These are phyloP conservation scores for Ilex asprella DNA, from an alignment of 257 asterid genomes.

Conservation along the genomic window DNA sequence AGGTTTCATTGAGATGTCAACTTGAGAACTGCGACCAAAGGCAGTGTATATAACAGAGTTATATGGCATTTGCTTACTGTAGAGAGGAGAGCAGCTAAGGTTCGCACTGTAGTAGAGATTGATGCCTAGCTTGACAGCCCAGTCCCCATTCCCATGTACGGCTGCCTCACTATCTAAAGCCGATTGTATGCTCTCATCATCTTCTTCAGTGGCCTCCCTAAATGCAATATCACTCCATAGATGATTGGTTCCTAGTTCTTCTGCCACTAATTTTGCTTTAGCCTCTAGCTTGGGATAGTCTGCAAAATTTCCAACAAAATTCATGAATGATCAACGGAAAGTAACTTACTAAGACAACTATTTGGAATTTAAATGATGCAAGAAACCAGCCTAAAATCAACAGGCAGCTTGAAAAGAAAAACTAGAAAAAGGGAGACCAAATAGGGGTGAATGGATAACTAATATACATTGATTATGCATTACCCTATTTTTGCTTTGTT, in stretches of 20 bases:
- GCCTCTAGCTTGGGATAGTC: conserved; percentile 85
- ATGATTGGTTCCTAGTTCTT: conserved; percentile 46
- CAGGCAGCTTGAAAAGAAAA: conserved; percentile 2
- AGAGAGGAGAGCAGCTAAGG: conserved; percentile 92
- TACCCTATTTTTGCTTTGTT: too few species aligned
- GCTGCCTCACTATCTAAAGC: conserved; percentile 81
- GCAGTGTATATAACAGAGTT: conserved; percentile 64
- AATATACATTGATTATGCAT: too few species aligned
- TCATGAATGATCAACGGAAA: not conserved
- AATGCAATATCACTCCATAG: conserved; percentile 56
- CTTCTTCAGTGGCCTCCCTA: conserved; percentile 58
- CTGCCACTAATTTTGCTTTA: conserved; percentile 68
- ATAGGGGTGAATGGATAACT: too few species aligned
- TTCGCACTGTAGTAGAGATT: conserved; percentile 91
- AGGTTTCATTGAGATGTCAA: conserved; percentile 15
- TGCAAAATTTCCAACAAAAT: conserved; percentile 30
- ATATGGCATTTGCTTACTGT: conserved; percentile 94
- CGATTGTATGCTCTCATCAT: conserved; percentile 55
- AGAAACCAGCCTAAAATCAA: not conserved
- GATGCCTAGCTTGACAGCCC: conserved; percentile 96
- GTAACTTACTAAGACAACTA: not conserved
- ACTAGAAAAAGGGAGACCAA: too few species aligned
- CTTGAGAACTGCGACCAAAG: conserved; percentile 62
- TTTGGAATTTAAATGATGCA: not conserved
- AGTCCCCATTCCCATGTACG: conserved; percentile 84